phyloP scores from a whole-genome alignment of 1,284 basidiomycete genomes.

The Ganoderma leucocontextum region DNA sequence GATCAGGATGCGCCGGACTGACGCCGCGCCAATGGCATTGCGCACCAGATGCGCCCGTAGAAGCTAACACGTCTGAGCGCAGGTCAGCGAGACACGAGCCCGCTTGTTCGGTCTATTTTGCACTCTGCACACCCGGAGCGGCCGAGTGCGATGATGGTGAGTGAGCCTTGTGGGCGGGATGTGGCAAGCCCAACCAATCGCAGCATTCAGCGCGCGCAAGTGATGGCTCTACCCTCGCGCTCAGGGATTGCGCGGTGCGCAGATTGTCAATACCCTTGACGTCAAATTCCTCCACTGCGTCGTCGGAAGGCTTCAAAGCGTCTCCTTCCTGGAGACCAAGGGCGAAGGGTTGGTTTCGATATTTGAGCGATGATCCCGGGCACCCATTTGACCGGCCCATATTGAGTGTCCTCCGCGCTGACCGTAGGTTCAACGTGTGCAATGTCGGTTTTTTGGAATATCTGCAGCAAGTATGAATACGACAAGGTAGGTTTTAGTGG shows the following conservation, averaged over 20 bases:
- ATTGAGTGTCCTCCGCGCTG: constrained; percentile 1
- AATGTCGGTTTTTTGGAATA: background rate
- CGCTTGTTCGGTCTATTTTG: background rate
- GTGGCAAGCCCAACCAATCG: constrained; percentile 13
- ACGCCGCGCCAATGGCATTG: constrained; percentile 18
- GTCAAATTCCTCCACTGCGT: background rate
- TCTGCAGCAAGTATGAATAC: background rate
- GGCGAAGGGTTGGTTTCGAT: background rate
- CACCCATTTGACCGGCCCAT: background rate
- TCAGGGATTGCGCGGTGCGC: constrained; percentile 15
- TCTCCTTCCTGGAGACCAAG: no score
- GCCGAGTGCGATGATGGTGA: constrained; percentile 25
- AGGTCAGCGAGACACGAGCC: constrained; percentile 6
- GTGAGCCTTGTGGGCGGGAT: constrained; percentile 7
- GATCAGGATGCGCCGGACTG: constrained; percentile 3
- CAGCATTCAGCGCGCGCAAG: background rate
- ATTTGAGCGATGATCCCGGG: background rate
- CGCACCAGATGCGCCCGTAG: constrained; percentile 15
- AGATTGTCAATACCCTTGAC: constrained; percentile 2
- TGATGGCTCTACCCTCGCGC: constrained; percentile 22
- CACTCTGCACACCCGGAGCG: constrained; percentile 15
- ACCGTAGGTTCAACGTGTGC: background rate
- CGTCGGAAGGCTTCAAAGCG: background rate
- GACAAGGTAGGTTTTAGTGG: background rate
- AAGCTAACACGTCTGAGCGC: constrained; percentile 5